These are phyloP conservation scores for Eucalyptus cloeziana DNA, from an alignment of 345 rosid species.

Conservation along the genomic window DNA sequence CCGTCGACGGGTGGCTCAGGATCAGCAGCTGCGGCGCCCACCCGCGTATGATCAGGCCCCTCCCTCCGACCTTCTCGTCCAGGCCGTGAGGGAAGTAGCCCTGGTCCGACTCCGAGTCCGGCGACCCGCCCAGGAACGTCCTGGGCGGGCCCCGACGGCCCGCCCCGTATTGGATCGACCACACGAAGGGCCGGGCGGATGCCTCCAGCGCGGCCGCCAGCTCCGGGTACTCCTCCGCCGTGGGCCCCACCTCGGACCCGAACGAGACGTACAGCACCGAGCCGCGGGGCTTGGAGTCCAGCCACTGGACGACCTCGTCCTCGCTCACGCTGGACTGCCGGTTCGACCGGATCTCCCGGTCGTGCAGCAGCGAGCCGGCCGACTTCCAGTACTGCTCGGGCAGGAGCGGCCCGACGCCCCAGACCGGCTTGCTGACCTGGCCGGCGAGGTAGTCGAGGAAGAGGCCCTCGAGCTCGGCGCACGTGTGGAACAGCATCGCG, in stretches of 20 bases:
- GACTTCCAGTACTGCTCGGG: conserved; percentile 22
- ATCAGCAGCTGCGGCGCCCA: conserved; percentile 33
- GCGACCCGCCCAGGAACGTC: not conserved
- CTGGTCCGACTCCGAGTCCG: not conserved
- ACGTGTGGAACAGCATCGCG: conserved; percentile 22
- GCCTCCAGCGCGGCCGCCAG: conserved; percentile 6
- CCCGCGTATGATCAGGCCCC: conserved; percentile 22
- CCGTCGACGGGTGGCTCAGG: conserved; percentile 20
- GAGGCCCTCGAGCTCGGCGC: conserved; percentile 18
- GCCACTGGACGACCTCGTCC: conserved; percentile 15
- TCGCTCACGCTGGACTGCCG: conserved; percentile 12
- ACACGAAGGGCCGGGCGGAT: conserved; percentile 2
- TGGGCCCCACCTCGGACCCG: conserved; percentile 26
- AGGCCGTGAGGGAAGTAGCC: not conserved
- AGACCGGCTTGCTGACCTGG: conserved; percentile 18
- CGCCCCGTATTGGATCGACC: conserved; percentile 3
- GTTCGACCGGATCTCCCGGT: conserved; percentile 6
- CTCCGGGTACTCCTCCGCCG: conserved; percentile 1
- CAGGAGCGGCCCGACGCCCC: conserved; percentile 33
- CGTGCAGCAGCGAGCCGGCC: conserved; percentile 11
- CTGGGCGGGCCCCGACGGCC: not conserved
- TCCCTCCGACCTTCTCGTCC: not conserved
- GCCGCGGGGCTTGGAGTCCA: conserved; percentile 14
- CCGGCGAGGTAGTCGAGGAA: conserved; percentile 9
- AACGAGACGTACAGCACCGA: conserved; percentile 31